Conservation (phyloP, 805 yeast genomes). For the Grigorovia transvaalensis region DNA sequence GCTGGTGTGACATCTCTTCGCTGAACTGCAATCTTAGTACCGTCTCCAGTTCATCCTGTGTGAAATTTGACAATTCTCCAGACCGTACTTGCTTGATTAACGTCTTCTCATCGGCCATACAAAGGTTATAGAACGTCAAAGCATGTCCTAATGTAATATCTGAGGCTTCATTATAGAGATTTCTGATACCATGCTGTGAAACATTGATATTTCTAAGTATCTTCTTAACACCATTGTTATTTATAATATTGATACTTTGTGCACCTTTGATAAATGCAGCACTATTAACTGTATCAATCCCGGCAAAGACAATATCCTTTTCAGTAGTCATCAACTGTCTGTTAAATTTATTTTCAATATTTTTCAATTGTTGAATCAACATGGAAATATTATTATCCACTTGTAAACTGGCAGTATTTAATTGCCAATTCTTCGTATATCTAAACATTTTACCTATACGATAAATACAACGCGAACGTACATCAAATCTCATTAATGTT, state of each 20-base stretch:
- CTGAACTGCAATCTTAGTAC: conserved; percentile 25
- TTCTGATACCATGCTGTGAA: conserved; percentile 24
- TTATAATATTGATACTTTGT: conserved; percentile 16
- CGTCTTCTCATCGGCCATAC: conserved; percentile 15
- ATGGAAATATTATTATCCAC: conserved; percentile 20
- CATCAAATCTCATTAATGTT: conserved; percentile 22
- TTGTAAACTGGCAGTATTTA: conserved; percentile 24
- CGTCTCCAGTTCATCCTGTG: conserved; percentile 17
- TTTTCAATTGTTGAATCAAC: conserved; percentile 19
- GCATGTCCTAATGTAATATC: conserved; percentile 18
- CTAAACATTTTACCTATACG: conserved; percentile 21
- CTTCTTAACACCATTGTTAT: conserved; percentile 24
- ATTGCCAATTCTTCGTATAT: conserved; percentile 20
- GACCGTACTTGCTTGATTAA: conserved; percentile 14
- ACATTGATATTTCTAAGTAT: conserved; percentile 24
- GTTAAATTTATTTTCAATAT: conserved; percentile 20
- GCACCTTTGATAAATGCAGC: conserved; percentile 20
- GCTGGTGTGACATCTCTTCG: conserved; percentile 20
- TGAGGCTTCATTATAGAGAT: conserved; percentile 14
- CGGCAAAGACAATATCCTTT: conserved; percentile 16
- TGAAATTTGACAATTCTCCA: conserved; percentile 11
- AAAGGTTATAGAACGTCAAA: conserved; percentile 15
- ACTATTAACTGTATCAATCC: conserved; percentile 18
- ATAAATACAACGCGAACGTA: conserved; percentile 21
- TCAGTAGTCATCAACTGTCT: conserved; percentile 13